Evolutionary conservation across 768 basidiomycete species (phyloP).

Genomic region (Rhizopogon rudus): DNA sequence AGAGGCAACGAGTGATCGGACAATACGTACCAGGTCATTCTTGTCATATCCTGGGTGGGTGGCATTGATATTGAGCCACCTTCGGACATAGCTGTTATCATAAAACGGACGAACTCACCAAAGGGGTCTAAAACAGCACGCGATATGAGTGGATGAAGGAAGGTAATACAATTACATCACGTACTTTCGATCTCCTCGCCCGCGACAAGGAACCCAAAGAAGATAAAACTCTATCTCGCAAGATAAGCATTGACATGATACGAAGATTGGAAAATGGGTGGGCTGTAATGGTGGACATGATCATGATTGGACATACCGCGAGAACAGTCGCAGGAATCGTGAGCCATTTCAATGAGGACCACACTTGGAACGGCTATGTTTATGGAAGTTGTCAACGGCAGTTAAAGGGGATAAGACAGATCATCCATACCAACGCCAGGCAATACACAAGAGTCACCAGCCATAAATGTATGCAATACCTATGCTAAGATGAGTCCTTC

Average conservation of each 20-base stretch:
- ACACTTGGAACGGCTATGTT: slow-evolving; percentile 61
- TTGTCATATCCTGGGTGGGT: slow-evolving; percentile 53
- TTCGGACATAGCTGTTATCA: neutral
- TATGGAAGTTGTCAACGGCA: neutral
- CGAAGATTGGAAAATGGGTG: neutral
- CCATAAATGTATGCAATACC: slow-evolving; percentile 70
- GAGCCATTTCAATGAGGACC: slow-evolving; percentile 46
- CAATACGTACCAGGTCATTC: slow-evolving; percentile 53
- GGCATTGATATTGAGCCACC: too few species aligned
- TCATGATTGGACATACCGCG: slow-evolving; percentile 29
- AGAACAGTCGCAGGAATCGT: slow-evolving; percentile 62
- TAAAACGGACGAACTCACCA: slow-evolving; percentile 22
- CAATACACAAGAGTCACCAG: slow-evolving; percentile 57
- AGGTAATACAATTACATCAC: slow-evolving; percentile 14
- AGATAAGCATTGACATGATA: neutral
- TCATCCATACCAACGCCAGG: slow-evolving; percentile 45
- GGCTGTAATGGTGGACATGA: too few species aligned
- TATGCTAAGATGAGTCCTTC: slow-evolving; percentile 16
- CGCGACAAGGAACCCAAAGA: slow-evolving; percentile 70
- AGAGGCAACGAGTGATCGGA: slow-evolving; percentile 5
- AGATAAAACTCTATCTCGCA: slow-evolving; percentile 50
- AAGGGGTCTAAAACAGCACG: slow-evolving; percentile 36
- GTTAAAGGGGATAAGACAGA: neutral
- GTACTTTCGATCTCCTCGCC: slow-evolving; percentile 74
- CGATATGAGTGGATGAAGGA: neutral